phyloP scores from a whole-genome alignment of 1,139 yeast genomes.

The Candida glucosophila region DNA sequence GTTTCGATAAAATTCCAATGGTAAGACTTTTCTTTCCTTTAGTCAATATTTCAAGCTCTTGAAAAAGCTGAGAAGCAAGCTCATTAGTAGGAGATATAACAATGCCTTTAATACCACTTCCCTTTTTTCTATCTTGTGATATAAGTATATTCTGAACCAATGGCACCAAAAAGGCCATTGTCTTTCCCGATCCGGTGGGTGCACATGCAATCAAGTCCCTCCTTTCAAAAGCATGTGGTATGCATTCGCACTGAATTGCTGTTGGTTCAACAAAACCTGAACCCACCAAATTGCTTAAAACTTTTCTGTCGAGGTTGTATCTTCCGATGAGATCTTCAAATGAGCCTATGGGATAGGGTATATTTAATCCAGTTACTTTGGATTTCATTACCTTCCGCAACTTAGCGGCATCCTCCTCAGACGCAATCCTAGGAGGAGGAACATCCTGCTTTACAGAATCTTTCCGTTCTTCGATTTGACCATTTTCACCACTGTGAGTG shows the following conservation, averaged over 20 bases:
- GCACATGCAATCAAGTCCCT: constrained; percentile 49
- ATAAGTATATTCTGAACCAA: constrained; percentile 48
- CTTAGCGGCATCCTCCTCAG: constrained; percentile 46
- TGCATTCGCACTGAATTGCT: constrained; percentile 80
- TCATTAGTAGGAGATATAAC: constrained; percentile 84
- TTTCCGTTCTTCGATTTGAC: too few relatives aligned
- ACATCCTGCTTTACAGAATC: too few relatives aligned
- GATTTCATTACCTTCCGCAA: constrained; percentile 50
- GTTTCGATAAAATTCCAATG: constrained; percentile 65
- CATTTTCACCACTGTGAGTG: too few relatives aligned
- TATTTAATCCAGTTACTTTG: constrained; percentile 67
- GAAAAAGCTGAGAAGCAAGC: constrained; percentile 76
- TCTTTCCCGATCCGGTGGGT: constrained; percentile 64
- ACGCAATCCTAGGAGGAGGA: constrained; percentile 41
- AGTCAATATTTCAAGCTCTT: constrained; percentile 54
- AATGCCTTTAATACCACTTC: constrained; percentile 58
- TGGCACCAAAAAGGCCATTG: constrained; percentile 82
- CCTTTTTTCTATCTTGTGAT: constrained; percentile 10
- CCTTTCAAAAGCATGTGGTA: constrained; percentile 56
- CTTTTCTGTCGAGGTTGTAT: constrained; percentile 53
- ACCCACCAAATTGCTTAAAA: constrained; percentile 57
- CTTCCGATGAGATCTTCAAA: constrained; percentile 71
- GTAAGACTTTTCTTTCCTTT: constrained; percentile 43
- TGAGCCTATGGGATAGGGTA: constrained; percentile 83
- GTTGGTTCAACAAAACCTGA: constrained; percentile 81